Base-by-base conservation (phyloP, 768 basidiomycete species). In the Leccinum variicolor region DNA sequence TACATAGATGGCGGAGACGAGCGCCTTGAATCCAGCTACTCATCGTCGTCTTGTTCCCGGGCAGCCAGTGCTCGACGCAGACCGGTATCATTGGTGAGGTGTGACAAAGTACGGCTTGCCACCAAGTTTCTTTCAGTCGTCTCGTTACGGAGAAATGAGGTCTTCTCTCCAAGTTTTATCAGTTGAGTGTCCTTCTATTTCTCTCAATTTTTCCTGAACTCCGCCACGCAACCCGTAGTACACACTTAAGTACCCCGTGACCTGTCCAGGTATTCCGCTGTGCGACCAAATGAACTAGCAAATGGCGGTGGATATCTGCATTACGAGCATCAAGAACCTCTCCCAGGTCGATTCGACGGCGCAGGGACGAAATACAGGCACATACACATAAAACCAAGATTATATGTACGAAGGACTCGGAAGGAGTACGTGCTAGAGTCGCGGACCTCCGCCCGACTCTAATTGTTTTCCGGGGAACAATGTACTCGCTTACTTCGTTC, bases 1-100 rank as follows among this genome's bases (percentile, higher is more conserved):
- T 46, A 47, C 4, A 57, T 62, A 57, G 39, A 64, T 19, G 7
- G 26, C 23, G 52, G 53, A 39, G 53, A 56, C 50, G 46, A 54
- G 43, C 50, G 36, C 29, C 48, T 50, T 54, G 52, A 1, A 29
- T 43, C 26, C 6, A 21, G 3, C 23, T 7, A 6, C 7, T 33
- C 14, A 53, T 31, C 28, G 14, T 47, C n/a, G 14, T 28, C 26
- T 19, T 25, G 23, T 48, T 48, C 46, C 15, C 46, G 6, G n/a
- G 10, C 9, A 41, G 39, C 39, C n/a, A 19, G 39, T 41, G 9
- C 39, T 4, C 3, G 8, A 39, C 14, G 4, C 9, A 41, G 39
- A 41, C n/a, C 17, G n/a, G 4, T 9, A 25, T 47, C 3, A 46
- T 25, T 25, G 45, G 25, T 23, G 46, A 17, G 10, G 19, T 19